Base-by-base conservation (phyloP, 1,284 basidiomycete genomes). In the Austroboletus olivaceoglutinosus region DNA sequence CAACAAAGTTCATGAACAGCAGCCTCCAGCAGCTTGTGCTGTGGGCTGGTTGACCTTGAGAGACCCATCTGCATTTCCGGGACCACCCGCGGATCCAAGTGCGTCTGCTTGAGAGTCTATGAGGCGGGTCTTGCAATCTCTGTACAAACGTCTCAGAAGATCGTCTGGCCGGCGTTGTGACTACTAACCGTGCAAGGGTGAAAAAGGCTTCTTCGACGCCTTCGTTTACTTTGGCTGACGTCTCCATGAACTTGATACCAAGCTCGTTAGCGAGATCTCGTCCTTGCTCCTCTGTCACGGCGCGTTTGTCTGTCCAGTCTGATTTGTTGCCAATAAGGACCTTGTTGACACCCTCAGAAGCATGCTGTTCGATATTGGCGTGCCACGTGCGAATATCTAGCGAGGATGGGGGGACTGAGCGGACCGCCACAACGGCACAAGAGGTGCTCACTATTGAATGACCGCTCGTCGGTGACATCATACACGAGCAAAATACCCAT, bases 191-290 rank as follows among this genome's bases (percentile, higher is more conserved):
- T 33, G 97, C 96, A 51, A 99, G 81, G 13, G 90, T 91, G 73
- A 99, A 98, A 81, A 99, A 99, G 3, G 97, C 96, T 64, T 98
- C 95, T 74, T 99, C 97, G 19, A 99, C 97, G 57, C 95, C 94
- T 54, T 97, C 90, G 72, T 98, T 99, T 45, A 91, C 82, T 79
- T 99, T 99, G 47, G 97, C 97, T 29, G 91, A 94, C 8, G 97
- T 99, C 77, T 99, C 97, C 81, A 99, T 91, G 73, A 98, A 99
- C 66, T 85, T 86, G 70, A 99, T 82, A 27, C 93, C 95, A 43
- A 99, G 80, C 68, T 96, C 93, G 47, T 85, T 76, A 13, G 93
- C 93, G 30, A 96, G 80, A 59, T 87, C 85, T 45, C 81, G 82
- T 43, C 89, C 89, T 70, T 92, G 89, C 63, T 93, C 88, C 65